Evolutionary conservation across 768 basidiomycete species (phyloP), one percentile per base, ranked within the genome.

Genomic region (Calocera cornea): DNA sequence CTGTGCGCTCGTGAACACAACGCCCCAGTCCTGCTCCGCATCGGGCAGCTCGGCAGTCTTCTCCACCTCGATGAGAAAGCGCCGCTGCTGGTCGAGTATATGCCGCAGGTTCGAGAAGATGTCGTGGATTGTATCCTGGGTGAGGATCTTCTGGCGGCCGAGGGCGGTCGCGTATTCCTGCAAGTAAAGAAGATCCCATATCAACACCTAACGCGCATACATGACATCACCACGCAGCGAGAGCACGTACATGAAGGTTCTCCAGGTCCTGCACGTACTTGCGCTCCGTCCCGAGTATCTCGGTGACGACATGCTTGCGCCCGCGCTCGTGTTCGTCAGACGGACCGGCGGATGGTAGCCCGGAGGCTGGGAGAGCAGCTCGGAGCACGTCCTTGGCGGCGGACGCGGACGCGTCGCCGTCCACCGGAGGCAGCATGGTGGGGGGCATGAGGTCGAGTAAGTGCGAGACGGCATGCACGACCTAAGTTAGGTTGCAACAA

Each of bases 251-350:
- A 84, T 95, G 94, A 83, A 98, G 90, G 73, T 93, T 87, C 76
- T 97, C 94, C 70, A 99, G 80, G 78, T 98, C 97, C 77, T 92
- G 89, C 3, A 98, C 95, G 76, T 92, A 98, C 78, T 93, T 93
- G 72, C 92, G 87, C 77, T 99, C 97, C 0, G 93, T 97, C 76
- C 92, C 90, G 63, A 98, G 84, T 72, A 97, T 86, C 78, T 99
- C 97, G 73, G 84, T 83, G 68, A 94, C 83, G 69, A 89, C 88
- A 70, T 89, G 88, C 75, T 85, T 86, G 66, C 90, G 82, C 24
- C 86, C 86, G 1, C 83, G 80, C 69, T 90, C 87, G 67, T 84
- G 83, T 22, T 84, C 34, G 66, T 67, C 27, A 65, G 69, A 24
- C 31, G 68, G 34, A 54, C 50, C 70, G 49, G 69, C 54, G 31